Conservation (phyloP, 2,329 filamentous ascomycete genomes). For the Aspergillus sp. region DNA sequence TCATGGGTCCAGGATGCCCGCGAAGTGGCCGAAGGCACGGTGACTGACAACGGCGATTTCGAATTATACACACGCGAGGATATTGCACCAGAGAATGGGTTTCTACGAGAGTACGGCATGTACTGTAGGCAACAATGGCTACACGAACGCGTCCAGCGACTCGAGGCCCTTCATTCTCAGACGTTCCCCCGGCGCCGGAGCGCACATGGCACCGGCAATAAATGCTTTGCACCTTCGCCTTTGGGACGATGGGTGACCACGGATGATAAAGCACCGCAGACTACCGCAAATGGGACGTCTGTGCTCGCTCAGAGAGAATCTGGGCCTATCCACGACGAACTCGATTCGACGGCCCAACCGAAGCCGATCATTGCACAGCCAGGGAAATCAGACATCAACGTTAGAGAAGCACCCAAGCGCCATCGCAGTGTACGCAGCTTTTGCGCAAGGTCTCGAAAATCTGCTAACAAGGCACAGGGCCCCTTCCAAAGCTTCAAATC, state of each 20-base stretch:
- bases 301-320: too few species aligned
- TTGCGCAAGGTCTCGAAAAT: too few species aligned
- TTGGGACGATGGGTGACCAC: not conserved
- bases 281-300: too few species aligned
- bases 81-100: not conserved
- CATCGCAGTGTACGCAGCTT: too few species aligned
- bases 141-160: not conserved
- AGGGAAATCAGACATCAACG: too few species aligned
- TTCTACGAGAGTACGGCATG: not conserved
- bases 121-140: not conserved
- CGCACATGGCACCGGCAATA: not conserved
- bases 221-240: conserved; percentile 1
- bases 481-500: too few species aligned
- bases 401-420: too few species aligned
- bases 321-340: too few species aligned
- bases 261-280: too few species aligned
- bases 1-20: conserved; percentile 14
- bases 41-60: conserved; percentile 10
- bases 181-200: not conserved
- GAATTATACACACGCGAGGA: not conserved
- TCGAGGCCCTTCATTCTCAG: not conserved
- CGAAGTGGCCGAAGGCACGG: not conserved
- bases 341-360: too few species aligned
- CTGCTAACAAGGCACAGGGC: too few species aligned
- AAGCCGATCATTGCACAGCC: too few species aligned